Evolutionary conservation across 345 rosid genomes (phyloP).

Genomic region (Litchi chinensis): DNA sequence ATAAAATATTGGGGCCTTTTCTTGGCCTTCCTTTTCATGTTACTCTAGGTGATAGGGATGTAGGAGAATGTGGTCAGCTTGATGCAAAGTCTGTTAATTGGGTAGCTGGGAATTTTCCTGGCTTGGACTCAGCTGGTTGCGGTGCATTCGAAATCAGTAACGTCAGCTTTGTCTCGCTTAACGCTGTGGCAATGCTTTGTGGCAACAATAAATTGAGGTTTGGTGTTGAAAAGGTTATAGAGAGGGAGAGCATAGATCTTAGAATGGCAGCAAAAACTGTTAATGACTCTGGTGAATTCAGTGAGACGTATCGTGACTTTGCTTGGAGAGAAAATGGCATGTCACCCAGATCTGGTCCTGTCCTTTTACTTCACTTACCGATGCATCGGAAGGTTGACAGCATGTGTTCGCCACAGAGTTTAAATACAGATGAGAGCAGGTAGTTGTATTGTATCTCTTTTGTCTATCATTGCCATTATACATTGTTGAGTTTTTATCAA

Average conservation of each 20-base stretch:
- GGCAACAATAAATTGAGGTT: slow-evolving; percentile 45
- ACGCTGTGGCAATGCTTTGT: slow-evolving; percentile 59
- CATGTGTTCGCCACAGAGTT: slow-evolving; percentile 10
- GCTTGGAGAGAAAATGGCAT: slow-evolving; percentile 44
- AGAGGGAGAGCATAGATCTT: slow-evolving; percentile 48
- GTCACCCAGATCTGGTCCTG: slow-evolving; percentile 54
- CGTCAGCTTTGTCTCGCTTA: slow-evolving; percentile 61
- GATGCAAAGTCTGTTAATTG: slow-evolving; percentile 42
- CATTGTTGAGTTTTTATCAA: not conserved
- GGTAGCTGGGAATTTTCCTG: slow-evolving; percentile 56
- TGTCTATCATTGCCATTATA: not conserved
- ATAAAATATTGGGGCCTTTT: slow-evolving; percentile 47
- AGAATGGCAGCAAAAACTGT: slow-evolving; percentile 18
- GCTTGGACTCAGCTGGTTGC: slow-evolving; percentile 58
- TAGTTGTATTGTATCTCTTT: slow-evolving; percentile 4
- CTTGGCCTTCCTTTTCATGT: slow-evolving; percentile 57
- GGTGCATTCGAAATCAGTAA: slow-evolving; percentile 65
- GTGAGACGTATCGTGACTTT: slow-evolving; percentile 20
- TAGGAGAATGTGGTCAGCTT: slow-evolving; percentile 53
- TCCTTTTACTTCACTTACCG: slow-evolving; percentile 64
- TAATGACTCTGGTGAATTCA: slow-evolving; percentile 18
- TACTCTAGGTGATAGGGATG: slow-evolving; percentile 59
- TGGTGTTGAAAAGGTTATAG: slow-evolving; percentile 55
- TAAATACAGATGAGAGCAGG: slow-evolving; percentile 26
- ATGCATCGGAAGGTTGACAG: slow-evolving; percentile 32